These are phyloP conservation scores for Microcera coccophila DNA, from an alignment of 2,329 filamentous ascomycete genomes.

Conservation along the genomic window DNA sequence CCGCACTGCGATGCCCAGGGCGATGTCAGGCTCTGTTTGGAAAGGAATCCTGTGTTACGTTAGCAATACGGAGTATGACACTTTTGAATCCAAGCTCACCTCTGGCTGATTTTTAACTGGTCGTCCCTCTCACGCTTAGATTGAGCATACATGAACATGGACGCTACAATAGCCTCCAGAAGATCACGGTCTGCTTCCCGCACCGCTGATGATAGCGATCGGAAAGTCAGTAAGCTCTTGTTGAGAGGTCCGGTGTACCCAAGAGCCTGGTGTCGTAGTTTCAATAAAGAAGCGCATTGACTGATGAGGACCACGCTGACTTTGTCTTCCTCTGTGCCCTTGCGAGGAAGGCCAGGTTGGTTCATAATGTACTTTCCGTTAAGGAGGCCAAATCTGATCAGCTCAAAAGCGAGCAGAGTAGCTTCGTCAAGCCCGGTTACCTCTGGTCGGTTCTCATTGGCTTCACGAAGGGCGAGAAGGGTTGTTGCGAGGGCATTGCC, in stretches of 20 bases:
- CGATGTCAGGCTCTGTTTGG: slow-evolving; percentile 65
- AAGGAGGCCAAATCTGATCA: slow-evolving; percentile 74
- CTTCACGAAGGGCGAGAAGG: slow-evolving; percentile 58
- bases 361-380: slow-evolving; percentile 62
- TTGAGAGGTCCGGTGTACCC: slow-evolving; percentile 94
- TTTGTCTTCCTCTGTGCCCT: slow-evolving; percentile 67
- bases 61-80: background rate
- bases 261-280: slow-evolving; percentile 75
- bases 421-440: slow-evolving; percentile 65
- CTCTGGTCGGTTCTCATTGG: slow-evolving; percentile 37
- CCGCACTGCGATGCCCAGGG: slow-evolving; percentile 74
- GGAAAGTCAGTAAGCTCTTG: slow-evolving; percentile 82
- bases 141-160: slow-evolving; percentile 77
- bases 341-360: slow-evolving; percentile 53
- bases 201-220: slow-evolving; percentile 75
- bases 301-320: slow-evolving; percentile 77
- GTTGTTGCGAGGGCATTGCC: slow-evolving; percentile 73
- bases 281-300: slow-evolving; percentile 77
- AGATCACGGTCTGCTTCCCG: slow-evolving; percentile 77
- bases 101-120: slow-evolving; percentile 64
- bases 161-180: slow-evolving; percentile 74
- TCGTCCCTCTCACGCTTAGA: slow-evolving; percentile 67
- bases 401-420: slow-evolving; percentile 77
- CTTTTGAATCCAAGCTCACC: slow-evolving; percentile 54
- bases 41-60: slow-evolving; percentile 54